Base-by-base conservation (phyloP, 2,329 filamentous ascomycete genomes). In the Claviceps arundinis region DNA sequence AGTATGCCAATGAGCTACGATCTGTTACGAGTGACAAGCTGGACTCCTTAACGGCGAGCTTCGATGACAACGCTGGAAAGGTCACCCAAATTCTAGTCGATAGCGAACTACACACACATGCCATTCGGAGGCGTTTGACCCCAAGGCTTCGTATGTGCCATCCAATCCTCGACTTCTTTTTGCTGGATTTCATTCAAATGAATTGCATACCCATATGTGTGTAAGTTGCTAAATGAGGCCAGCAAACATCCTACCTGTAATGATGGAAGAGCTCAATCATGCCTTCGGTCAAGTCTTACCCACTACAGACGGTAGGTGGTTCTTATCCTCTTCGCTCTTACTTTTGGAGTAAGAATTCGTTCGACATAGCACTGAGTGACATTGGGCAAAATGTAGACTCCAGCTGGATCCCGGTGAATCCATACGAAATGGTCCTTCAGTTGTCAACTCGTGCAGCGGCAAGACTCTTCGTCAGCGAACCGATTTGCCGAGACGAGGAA, bases 71-170 rank as follows among this genome's bases (percentile, higher is more conserved):
- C 34, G 55, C 53, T 16, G 55, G 55, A 26, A 43, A 38, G 22
- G 53, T 56, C 14, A 56, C 55, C 37, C 17, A 24, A 2, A 55
- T 56, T 8, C 37, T 56, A 16, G 47, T 56, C 6, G 53, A 46
- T 5, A 56, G 55, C 26, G 53, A 56, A 16, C 50, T 56, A 13
- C 55, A 56, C 48, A 55, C 55, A 13, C 51, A 53, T 22, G 55
- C 53, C 6, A 56, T 56, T 19, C 55, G 54, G 8, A 45, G 52
- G n/a, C 51, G 51, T 13, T 38, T 56, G 44, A 56, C 50, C 1
- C 55, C 55, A n/a, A 54, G 53, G 9, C 55, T 56, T 24, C 48
- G 55, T 56, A 50, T 24, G 55, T 43, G 7, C 14, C 14, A 42
- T 40, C 30, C 9, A 11, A 34, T 4, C 9, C 30, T 34, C 30